Evolutionary conservation across 1,284 basidiomycete genomes (phyloP).

Genomic region (Trametes hirsuta): DNA sequence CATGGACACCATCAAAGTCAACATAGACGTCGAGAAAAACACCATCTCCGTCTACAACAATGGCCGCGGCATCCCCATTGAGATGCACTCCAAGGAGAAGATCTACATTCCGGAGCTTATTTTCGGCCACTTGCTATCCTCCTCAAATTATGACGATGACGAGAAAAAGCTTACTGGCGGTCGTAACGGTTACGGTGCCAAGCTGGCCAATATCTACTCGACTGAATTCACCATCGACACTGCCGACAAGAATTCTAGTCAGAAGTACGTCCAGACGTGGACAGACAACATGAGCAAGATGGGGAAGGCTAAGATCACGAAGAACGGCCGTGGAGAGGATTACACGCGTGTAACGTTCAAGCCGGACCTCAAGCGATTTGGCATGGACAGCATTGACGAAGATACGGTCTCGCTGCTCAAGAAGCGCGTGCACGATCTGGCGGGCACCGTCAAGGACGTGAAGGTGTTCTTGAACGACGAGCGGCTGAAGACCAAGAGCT

Average conservation of each 20-base stretch:
- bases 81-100: conserved; percentile 92
- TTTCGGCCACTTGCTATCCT: conserved; percentile 95
- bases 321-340: conserved; percentile 85
- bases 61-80: conserved; percentile 95
- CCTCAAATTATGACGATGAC: conserved; percentile 98
- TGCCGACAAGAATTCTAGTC: conserved; percentile 83
- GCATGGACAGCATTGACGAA: conserved; percentile 91
- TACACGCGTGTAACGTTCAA: conserved; percentile 96
- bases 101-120: conserved; percentile 98
- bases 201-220: conserved; percentile 98
- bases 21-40: conserved; percentile 83
- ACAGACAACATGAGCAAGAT: conserved; percentile 92
- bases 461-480: conserved; percentile 96
- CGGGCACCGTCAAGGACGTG: conserved; percentile 91
- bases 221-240: conserved; percentile 98
- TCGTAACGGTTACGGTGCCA: conserved; percentile 98
- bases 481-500: conserved; percentile 90
- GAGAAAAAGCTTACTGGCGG: conserved; percentile 99
- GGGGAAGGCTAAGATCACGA: conserved; percentile 91
- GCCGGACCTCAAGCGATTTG: conserved; percentile 91
- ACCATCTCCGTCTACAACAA: conserved; percentile 96
- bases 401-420: conserved; percentile 90
- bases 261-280: conserved; percentile 98
- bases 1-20: conserved; percentile 91
- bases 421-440: conserved; percentile 98